Evolutionary conservation across 2,329 filamentous ascomycete species (phyloP).

Genomic region (Fusarium anguioides): DNA sequence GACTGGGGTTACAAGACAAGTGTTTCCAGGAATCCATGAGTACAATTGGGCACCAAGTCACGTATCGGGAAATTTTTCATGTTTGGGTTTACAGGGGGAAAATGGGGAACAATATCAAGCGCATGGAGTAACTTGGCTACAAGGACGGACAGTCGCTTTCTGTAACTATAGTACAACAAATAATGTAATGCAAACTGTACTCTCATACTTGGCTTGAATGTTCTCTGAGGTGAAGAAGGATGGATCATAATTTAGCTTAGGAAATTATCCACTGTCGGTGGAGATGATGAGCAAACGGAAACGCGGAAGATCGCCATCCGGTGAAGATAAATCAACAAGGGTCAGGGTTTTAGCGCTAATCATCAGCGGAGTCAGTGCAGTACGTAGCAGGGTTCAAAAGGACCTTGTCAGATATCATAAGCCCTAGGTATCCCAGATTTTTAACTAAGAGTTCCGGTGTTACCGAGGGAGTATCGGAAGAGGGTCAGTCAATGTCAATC

Average conservation of each 20-base stretch:
- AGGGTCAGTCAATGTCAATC: background rate
- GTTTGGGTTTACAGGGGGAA: background rate
- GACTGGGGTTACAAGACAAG: conserved; percentile 35
- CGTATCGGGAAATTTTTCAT: background rate
- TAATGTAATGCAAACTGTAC: conserved; percentile 26
- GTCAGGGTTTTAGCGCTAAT: background rate
- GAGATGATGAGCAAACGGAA: background rate
- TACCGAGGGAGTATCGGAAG: background rate
- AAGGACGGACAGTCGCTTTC: background rate
- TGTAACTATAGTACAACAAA: background rate
- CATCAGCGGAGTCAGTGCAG: background rate
- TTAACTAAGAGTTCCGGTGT: background rate
- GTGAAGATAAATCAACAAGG: background rate
- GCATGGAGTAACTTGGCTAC: background rate
- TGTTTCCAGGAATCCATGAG: conserved; percentile 4
- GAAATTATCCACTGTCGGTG: conserved; percentile 2
- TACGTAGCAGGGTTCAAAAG: too few species aligned
- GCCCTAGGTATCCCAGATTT: background rate
- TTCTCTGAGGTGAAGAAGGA: too few species aligned
- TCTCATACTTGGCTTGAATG: too few species aligned
- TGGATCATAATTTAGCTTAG: background rate
- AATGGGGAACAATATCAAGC: background rate
- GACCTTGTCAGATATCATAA: background rate
- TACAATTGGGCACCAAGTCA: background rate
- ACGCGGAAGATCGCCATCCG: conserved; percentile 20